Evolutionary conservation across 192 early-diverging fungal genomes (phyloP), one percentile per base, ranked within the genome.

Genomic region (Diversispora epigaea): DNA sequence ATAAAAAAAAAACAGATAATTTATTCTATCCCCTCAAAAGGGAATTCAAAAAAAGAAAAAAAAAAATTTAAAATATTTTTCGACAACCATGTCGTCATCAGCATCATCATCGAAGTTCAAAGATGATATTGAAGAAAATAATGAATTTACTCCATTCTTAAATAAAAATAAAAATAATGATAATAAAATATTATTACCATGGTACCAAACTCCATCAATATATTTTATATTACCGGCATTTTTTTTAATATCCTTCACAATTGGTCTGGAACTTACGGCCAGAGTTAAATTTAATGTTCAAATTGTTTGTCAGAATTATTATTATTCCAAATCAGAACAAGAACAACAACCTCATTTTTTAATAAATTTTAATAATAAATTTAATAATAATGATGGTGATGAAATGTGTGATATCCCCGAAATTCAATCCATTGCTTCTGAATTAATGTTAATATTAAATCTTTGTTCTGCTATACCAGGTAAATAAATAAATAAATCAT

Each of bases 401-500:
- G 6, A 15, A 32, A 47, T 44, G 9, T 70, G 68, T 55, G 54
- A 70, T 55, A 70, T 70, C 11, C 68, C 68, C 3, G 49, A 70
- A 70, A 21, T 70, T 19, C 68, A 70, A 21, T 46, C 68, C 3
- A 25, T 70, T 25, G 55, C 68, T 50, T 70, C 68, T 10, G 19
- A 70, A 40, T 54, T 54, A 25, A 55, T 70, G 68, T 22, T 54
- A 39, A 12, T 70, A 15, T 8, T 70, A 21, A 57, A 41, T 71
- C 40, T 71, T 21, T 71, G 70, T 58, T 7, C n/a, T 6, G 73
- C 73, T 9, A 4, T 65, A n/a, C 73, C 61, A 57, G 60, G 73
- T 65, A 75, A 65, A 44, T 62, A 15, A 44, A 11, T 8, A 66
- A 66, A 17, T 32, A 32, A 32, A 32, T 32, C 25, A 32, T 32